A percentile compares a stretch with the other conserved stretches of the same genome.
Evolutionary conservation across 1,284 basidiomycete species (phyloP).

Genomic region (Pseudozyma tsukubaensis): DNA sequence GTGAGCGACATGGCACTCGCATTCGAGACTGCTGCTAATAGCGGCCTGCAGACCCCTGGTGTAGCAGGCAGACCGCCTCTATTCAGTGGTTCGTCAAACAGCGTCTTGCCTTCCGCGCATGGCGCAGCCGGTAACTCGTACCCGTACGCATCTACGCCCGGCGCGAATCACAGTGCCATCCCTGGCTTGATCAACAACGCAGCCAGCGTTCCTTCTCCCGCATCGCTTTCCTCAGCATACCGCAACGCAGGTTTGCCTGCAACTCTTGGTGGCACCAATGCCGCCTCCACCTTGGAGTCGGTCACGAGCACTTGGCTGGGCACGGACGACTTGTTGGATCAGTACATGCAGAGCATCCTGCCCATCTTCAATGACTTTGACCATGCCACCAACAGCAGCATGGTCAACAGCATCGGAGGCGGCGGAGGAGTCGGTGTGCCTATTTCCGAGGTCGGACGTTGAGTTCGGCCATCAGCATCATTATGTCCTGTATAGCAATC

Average conservation of each 20-base stretch:
- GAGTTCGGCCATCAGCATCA: background rate
- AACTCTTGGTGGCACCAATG: slow-evolving; percentile 6
- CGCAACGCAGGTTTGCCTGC: slow-evolving; percentile 6
- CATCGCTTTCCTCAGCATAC: slow-evolving; percentile 24
- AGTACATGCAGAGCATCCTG: slow-evolving; percentile 52
- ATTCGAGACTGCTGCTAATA: slow-evolving; percentile 38
- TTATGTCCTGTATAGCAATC: background rate
- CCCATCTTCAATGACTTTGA: slow-evolving; percentile 53
- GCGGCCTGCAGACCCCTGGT: slow-evolving; percentile 31
- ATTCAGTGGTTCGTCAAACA: slow-evolving; percentile 9
- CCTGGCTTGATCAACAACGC: slow-evolving; percentile 18
- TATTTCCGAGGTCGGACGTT: slow-evolving; percentile 39
- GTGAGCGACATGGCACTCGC: slow-evolving; percentile 51
- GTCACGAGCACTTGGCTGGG: slow-evolving; percentile 44
- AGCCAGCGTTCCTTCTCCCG: slow-evolving; percentile 8
- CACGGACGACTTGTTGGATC: slow-evolving; percentile 45
- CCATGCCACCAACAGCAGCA: slow-evolving; percentile 42
- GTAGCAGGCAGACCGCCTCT: slow-evolving; percentile 15
- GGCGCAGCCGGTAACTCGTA: slow-evolving; percentile 8
- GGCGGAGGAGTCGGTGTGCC: slow-evolving; percentile 45
- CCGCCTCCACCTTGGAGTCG: slow-evolving; percentile 20
- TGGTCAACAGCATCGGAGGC: slow-evolving; percentile 30
- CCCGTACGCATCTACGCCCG: slow-evolving; percentile 6
- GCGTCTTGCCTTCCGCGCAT: slow-evolving; percentile 12
- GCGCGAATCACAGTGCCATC: background rate